Evolutionary conservation across 345 rosid species (phyloP).

Genomic region (Gossypioides kirkii): DNA sequence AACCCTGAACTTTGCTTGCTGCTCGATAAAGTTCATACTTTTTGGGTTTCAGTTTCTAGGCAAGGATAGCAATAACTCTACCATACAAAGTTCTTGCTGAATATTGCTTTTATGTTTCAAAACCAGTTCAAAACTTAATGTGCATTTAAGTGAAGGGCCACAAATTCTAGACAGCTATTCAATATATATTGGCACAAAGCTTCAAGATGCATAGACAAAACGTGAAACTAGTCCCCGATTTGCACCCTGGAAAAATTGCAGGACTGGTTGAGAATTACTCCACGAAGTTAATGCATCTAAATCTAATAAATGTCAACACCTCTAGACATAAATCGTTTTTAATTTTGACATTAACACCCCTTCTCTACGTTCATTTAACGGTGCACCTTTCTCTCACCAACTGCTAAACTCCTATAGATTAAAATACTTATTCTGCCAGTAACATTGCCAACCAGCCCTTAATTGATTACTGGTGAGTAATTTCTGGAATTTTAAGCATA

Average conservation of each 20-base stretch:
- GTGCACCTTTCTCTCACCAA: conserved; percentile 1
- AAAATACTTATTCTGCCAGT: neutral
- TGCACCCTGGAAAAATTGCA: neutral
- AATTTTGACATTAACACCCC: neutral
- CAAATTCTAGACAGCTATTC: neutral
- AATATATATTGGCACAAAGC: neutral
- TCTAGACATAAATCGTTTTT: neutral
- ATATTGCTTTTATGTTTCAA: neutral
- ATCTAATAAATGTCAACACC: neutral
- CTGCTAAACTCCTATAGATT: too few species aligned
- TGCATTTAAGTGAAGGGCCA: conserved; percentile 9
- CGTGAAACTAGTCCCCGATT: conserved; percentile 7
- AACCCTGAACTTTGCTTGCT: neutral
- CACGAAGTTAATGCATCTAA: conserved; percentile 2
- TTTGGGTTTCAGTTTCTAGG: neutral
- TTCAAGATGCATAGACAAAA: conserved; percentile 10
- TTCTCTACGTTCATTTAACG: neutral
- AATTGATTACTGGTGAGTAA: neutral
- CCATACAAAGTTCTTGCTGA: neutral
- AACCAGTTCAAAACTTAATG: neutral
- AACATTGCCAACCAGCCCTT: conserved; percentile 1
- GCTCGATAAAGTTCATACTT: neutral
- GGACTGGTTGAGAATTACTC: conserved; percentile 7
- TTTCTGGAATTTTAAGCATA: neutral
- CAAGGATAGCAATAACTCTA: neutral